These are phyloP conservation scores for Cladosporium colombiae DNA, from an alignment of 2,329 filamentous ascomycete genomes.

Conservation along the genomic window DNA sequence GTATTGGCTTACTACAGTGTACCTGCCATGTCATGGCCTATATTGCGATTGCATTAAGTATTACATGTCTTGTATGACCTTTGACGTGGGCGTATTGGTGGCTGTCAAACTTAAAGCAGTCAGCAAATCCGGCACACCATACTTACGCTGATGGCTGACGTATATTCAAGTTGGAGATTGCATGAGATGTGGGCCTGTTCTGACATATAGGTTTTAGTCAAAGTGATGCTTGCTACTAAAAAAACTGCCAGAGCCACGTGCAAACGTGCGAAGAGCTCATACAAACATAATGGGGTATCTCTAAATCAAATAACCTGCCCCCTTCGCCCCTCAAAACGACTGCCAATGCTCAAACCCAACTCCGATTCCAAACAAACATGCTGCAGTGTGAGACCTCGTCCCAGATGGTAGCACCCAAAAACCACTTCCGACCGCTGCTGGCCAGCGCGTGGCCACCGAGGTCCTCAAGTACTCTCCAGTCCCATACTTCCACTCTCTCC, in stretches of 20 bases:
- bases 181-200: too few species aligned
- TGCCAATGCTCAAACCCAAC: background rate
- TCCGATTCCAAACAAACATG: slow-evolving; percentile 11
- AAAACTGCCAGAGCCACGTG: background rate
- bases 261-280: background rate
- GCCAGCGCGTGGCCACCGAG: background rate
- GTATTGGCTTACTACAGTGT: background rate
- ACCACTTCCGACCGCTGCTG: slow-evolving; percentile 8
- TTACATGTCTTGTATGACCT: background rate
- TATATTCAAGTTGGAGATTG: background rate
- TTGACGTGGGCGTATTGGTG: background rate
- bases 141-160: background rate
- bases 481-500: slow-evolving; percentile 35
- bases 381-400: slow-evolving; percentile 10
- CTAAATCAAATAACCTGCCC: background rate
- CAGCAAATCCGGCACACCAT: background rate
- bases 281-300: slow-evolving; percentile 7
- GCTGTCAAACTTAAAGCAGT: background rate
- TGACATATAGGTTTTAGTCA: background rate
- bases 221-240: background rate
- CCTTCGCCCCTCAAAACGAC: background rate
- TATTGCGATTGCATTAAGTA: background rate
- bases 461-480: slow-evolving; percentile 37
- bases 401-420: slow-evolving; percentile 34
- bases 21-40: background rate